A percentile compares a stretch with the other conserved stretches of the same genome.
Evolutionary conservation across 345 rosid species (phyloP).

Genomic region (Populus deltoides): DNA sequence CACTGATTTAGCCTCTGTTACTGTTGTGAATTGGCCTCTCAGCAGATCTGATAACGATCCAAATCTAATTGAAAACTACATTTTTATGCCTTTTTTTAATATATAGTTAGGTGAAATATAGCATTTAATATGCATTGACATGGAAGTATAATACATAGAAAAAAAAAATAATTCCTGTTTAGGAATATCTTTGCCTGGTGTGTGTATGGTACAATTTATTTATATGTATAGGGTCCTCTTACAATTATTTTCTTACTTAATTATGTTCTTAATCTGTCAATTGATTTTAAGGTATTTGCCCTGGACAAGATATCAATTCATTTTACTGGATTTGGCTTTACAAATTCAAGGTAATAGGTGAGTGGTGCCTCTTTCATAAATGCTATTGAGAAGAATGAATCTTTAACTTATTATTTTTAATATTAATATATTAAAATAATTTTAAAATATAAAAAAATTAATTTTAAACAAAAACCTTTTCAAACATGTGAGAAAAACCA

Average conservation of each 20-base stretch:
- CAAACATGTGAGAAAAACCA: accelerated
- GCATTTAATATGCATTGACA: background rate
- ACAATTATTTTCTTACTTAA: background rate
- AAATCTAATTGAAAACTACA: background rate
- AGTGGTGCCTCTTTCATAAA: background rate
- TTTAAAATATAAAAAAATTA: too few species aligned
- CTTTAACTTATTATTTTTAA: too few species aligned
- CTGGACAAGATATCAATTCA: background rate
- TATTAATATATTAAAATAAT: too few species aligned
- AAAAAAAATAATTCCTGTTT: too few species aligned
- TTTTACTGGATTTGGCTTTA: too few species aligned
- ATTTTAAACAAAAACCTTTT: too few species aligned
- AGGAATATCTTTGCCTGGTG: too few species aligned
- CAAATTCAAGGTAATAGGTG: too few species aligned
- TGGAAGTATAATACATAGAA: background rate
- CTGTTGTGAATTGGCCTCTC: background rate
- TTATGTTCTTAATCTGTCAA: background rate
- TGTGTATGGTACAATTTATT: too few species aligned
- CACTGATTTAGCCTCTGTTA: background rate
- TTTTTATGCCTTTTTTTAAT: background rate
- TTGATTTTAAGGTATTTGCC: too few species aligned
- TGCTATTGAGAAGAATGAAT: too few species aligned
- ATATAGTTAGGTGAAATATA: background rate
- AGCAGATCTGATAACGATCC: background rate
- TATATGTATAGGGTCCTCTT: background rate